phyloP scores from a whole-genome alignment of 352 stramenopile genomes.

The Phytophthora pseudosyringae region DNA sequence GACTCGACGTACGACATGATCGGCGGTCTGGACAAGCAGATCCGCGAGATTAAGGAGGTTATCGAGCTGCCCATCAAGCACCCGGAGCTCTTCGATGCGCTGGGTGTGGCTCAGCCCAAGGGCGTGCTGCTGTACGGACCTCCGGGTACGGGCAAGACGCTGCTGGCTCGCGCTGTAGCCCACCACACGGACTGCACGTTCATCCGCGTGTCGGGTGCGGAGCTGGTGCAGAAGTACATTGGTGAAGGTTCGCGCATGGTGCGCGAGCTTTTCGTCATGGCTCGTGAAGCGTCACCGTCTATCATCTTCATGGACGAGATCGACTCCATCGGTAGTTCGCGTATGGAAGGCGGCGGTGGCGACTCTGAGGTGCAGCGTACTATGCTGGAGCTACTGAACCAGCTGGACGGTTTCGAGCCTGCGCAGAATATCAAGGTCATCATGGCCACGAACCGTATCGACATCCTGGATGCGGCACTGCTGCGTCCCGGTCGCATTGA shows the following conservation, averaged over 20 bases:
- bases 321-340: conserved; percentile 97
- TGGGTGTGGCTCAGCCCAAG: conserved; percentile 99
- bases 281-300: conserved; percentile 95
- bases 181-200: conserved; percentile 99
- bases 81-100: conserved; percentile 98
- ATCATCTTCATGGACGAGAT: conserved; percentile 99
- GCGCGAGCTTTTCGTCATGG: conserved; percentile 99
- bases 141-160: conserved; percentile 98
- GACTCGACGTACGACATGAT: conserved; percentile 99
- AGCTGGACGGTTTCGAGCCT: conserved; percentile 97
- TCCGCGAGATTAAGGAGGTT: conserved; percentile 99
- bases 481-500: conserved; percentile 98
- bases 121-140: conserved; percentile 95
- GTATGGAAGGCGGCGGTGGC: conserved; percentile 92
- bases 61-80: conserved; percentile 99
- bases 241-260: conserved; percentile 99
- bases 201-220: conserved; percentile 98
- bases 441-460: conserved; percentile 99
- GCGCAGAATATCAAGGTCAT: conserved; percentile 99
- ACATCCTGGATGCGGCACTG: conserved; percentile 98
- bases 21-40: conserved; percentile 99
- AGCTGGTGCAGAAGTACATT: conserved; percentile 99
- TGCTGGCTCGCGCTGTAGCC: conserved; percentile 97
- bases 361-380: conserved; percentile 99
- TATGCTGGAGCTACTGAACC: conserved; percentile 99